Evolutionary conservation across 192 early-diverging fungal species (phyloP), one percentile per base, ranked within the genome.

Genomic region (Thamnidium elegans): DNA sequence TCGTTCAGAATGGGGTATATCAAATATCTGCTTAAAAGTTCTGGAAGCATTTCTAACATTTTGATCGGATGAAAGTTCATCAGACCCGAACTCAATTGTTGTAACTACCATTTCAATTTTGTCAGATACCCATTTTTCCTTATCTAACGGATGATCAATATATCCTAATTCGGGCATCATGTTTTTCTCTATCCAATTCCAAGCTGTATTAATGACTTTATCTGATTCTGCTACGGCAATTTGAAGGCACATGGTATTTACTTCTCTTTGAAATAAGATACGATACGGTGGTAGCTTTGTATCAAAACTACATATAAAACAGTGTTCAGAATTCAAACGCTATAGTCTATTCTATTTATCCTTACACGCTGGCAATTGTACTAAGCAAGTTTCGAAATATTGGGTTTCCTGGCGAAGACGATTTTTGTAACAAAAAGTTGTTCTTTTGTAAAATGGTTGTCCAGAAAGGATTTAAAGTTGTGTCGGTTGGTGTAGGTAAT

Each of bases 351-450:
- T 11, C 13, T 15, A 17, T 32, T 10, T 20, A 21, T 50, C 74
- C 79, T 69, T 82, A 91, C 86, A 98, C 94, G 75, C 95, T 97
- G 61, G 97, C 95, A 59, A 98, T 90, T 17, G 94, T 96, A 8
- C 89, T 89, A 58, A 94, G 79, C 19, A 98, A 78, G 56, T 82
- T 87, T 55, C 83, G 78, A 56, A 90, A 64, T 60, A 92, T 74
- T 46, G 79, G 71, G 30, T 77, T 84, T 42, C 78, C 75, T n/a
- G 83, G 75, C 17, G 81, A 72, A 48, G 79, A 81, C 39, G 85
- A 86, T 63, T 83, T 84, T 71, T 92, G 90, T 31, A 91, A 78
- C 20, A 87, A 78, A 77, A 90, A 88, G 72, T 82, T 69, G 17
- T 84, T 80, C 15, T 82, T 82, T 34, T 78, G 62, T 58, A 79